Conservation (phyloP, 345 rosid genomes). For the Salix koriyanagi region DNA sequence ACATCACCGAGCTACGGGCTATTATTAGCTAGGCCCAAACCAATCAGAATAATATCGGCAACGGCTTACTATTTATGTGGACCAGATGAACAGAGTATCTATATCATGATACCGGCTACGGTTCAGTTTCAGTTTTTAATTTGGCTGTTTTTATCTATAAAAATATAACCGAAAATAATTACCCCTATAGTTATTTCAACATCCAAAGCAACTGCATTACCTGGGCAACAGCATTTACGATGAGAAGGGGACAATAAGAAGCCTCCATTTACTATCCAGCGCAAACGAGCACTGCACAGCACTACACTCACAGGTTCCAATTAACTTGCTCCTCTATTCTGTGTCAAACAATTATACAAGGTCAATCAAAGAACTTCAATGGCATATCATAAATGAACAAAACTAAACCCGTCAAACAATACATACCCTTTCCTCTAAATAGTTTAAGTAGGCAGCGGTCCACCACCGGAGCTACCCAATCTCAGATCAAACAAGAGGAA, state of each 20-base stretch:
- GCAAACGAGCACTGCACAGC: no score
- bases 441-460: conserved; percentile 34
- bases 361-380: not conserved
- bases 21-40: not conserved
- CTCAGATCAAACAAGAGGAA: conserved; percentile 15
- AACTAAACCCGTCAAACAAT: not conserved
- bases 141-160: no score
- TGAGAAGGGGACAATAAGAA: no score
- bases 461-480: not conserved
- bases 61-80: not conserved
- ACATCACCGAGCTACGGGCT: not conserved
- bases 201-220: no score
- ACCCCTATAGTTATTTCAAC: no score
- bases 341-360: not conserved
- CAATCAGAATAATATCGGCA: not conserved
- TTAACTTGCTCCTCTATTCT: not conserved
- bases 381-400: not conserved
- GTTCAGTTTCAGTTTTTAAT: no score
- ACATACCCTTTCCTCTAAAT: conserved; percentile 1
- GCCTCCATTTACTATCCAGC: no score
- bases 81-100: not conserved
- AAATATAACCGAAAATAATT: no score
- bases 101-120: no score
- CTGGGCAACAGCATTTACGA: no score
- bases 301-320: not conserved